phyloP scores from a whole-genome alignment of 202 grass and related monocot genomes.

The Dendrocalamus latiflorus region DNA sequence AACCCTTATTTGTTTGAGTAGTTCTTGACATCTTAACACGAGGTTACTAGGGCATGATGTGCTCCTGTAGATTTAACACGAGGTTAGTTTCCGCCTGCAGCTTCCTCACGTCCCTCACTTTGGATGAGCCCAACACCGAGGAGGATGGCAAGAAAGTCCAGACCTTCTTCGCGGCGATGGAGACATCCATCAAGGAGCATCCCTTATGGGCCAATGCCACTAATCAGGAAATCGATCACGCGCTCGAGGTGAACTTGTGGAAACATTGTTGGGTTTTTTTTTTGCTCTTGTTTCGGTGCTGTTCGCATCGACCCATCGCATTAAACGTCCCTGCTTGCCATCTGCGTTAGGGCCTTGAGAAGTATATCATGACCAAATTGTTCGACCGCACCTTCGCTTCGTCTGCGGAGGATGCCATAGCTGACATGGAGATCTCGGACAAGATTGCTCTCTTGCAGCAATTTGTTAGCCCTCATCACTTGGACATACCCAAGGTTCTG shows the following conservation, averaged over 20 bases:
- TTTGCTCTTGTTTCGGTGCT: background rate
- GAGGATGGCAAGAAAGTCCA: conserved; percentile 59
- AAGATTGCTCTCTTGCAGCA: conserved; percentile 74
- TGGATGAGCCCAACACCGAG: conserved; percentile 50
- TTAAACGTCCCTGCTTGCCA: background rate
- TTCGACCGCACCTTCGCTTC: conserved; percentile 65
- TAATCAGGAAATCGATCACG: conserved; percentile 74
- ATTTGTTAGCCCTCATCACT: conserved; percentile 78
- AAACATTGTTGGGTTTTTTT: background rate
- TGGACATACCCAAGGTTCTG: conserved; percentile 79
- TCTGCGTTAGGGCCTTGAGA: conserved; percentile 60
- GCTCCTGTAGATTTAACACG: background rate
- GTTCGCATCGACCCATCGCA: background rate
- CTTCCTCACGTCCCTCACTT: conserved; percentile 69
- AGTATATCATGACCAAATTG: conserved; percentile 89
- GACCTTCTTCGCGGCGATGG: conserved; percentile 65
- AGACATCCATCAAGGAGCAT: conserved; percentile 57
- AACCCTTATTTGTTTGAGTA: background rate
- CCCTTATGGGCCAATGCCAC: conserved; percentile 68
- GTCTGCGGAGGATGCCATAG: conserved; percentile 42
- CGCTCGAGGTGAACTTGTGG: conserved; percentile 55
- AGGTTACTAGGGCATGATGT: background rate
- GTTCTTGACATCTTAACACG: background rate
- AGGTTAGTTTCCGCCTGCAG: conserved; percentile 28
- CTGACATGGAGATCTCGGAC: conserved; percentile 56